Conservation (phyloP, 2,329 filamentous ascomycete species). For the Botrytis fragariae region DNA sequence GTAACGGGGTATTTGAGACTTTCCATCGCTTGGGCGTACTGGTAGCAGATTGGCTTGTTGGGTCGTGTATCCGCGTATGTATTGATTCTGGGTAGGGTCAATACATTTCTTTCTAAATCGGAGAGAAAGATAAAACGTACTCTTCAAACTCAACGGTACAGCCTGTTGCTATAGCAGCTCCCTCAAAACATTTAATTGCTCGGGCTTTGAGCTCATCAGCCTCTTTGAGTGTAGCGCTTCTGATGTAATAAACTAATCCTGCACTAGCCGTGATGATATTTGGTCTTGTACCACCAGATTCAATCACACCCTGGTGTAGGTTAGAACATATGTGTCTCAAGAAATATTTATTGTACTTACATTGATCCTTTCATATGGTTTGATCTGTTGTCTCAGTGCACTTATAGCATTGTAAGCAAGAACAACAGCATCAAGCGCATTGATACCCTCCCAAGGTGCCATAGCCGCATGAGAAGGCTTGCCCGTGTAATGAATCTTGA, state of each 20-base stretch:
- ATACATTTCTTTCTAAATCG: neutral
- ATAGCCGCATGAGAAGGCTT: slow-evolving; percentile 42
- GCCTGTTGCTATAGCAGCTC: slow-evolving; percentile 31
- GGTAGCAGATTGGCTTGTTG: slow-evolving; percentile 26
- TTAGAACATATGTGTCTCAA: neutral
- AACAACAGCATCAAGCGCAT: slow-evolving; percentile 43
- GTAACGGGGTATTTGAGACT: slow-evolving; percentile 21
- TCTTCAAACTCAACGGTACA: slow-evolving; percentile 36
- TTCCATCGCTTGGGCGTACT: slow-evolving; percentile 27
- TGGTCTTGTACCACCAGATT: slow-evolving; percentile 39
- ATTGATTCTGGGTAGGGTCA: slow-evolving; percentile 22
- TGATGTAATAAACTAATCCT: slow-evolving; percentile 26
- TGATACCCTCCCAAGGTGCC: slow-evolving; percentile 42
- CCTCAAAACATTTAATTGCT: slow-evolving; percentile 32
- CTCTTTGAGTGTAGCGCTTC: slow-evolving; percentile 26
- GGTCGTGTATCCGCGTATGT: slow-evolving; percentile 29
- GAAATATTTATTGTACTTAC: slow-evolving; percentile 39
- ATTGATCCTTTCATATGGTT: slow-evolving; percentile 38
- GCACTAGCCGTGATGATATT: slow-evolving; percentile 41
- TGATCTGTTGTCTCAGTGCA: slow-evolving; percentile 38
- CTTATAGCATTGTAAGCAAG: slow-evolving; percentile 39
- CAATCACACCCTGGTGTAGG: slow-evolving; percentile 15
- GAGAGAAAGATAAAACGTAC: slow-evolving; percentile 24
- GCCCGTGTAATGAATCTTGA: slow-evolving; percentile 32
- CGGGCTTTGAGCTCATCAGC: slow-evolving; percentile 24